Base-by-base conservation (phyloP, 2,329 filamentous ascomycete genomes). In the Periconia sp. region DNA sequence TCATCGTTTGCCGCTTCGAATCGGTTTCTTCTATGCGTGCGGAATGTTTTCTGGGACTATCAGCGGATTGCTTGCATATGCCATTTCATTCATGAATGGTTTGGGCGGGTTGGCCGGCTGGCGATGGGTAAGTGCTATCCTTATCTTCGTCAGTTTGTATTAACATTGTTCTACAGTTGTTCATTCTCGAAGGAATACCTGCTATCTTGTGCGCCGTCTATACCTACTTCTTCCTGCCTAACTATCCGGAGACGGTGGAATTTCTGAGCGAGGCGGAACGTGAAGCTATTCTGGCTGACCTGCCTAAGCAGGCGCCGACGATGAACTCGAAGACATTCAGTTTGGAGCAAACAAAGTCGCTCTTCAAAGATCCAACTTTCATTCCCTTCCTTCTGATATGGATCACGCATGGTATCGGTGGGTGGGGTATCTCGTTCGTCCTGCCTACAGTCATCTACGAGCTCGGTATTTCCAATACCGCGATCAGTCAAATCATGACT, bases 1-100 rank as follows among this genome's bases (percentile, higher is more conserved):
- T 17, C 76, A 81, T 46, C 81, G 84, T 57, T 69, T 80, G 53
- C 81, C 82, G 33, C 81, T 79, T 23, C 73, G 82, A 8, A 77
- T 84, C 47, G 79, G 79, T 3, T 74, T 85, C 19, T 85, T 85
- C 63, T 85, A 81, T 63, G 82, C 78, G 23, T 81, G 80, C 18
- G 80, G 80, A 1, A 78, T 80, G 35, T 71, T 84, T 19, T 81
- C 82, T 0, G 81, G 81, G 23, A 82, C 83, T 1, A 84, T 86
- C 62, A 81, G 81, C 30, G 82, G 83, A 2, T 68, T 86, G 14
- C 73, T 86, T 1, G 82, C 83, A 1, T 81, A 79, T 54, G 65
- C 60, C 1, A 87, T 88, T 60, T 76, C 73, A 18, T 87, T 88
- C 60, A 79, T 86, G 51, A 84, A 87, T 65, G 76, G 77, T 30